Evolutionary conservation across 1,284 basidiomycete species (phyloP).

Genomic region (Tilletia indica): DNA sequence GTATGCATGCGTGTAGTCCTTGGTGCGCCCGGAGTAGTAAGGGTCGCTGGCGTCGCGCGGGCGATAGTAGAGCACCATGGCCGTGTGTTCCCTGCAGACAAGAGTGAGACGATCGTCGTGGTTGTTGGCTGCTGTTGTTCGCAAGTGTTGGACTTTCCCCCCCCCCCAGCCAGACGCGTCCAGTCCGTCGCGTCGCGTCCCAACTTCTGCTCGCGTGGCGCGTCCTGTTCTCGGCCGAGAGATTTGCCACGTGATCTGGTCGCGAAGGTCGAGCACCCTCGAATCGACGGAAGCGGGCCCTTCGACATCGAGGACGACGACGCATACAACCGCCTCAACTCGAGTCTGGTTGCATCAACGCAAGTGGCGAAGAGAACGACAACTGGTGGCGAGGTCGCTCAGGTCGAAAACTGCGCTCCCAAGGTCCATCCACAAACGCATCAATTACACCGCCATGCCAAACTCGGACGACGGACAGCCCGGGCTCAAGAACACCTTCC

Average conservation of each 20-base stretch:
- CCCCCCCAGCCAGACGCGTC: not conserved
- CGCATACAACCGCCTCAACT: too few species aligned
- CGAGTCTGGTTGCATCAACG: too few species aligned
- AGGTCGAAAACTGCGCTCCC: too few species aligned
- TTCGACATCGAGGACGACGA: too few species aligned
- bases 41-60: conserved; percentile 33
- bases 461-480: conserved; percentile 24
- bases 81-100: not conserved
- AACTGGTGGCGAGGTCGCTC: too few species aligned
- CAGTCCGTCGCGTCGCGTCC: not conserved
- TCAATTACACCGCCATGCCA: not conserved
- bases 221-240: conserved; percentile 5
- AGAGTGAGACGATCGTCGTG: not conserved
- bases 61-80: conserved; percentile 33
- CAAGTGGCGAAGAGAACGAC: too few species aligned
- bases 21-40: conserved; percentile 16
- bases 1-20: conserved; percentile 49
- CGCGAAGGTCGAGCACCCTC: conserved; percentile 2
- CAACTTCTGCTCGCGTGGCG: not conserved
- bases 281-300: too few species aligned
- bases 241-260: not conserved
- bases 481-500: conserved; percentile 22
- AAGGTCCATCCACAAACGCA: too few species aligned
- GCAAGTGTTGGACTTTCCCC: conserved; percentile 8
- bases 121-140: conserved; percentile 2